Percentiles rank a stretch among this genome's conserved stretches.
Evolutionary conservation across 495 filamentous ascomycete genomes (phyloP).

Genomic region (Oleoguttula mirabilis): DNA sequence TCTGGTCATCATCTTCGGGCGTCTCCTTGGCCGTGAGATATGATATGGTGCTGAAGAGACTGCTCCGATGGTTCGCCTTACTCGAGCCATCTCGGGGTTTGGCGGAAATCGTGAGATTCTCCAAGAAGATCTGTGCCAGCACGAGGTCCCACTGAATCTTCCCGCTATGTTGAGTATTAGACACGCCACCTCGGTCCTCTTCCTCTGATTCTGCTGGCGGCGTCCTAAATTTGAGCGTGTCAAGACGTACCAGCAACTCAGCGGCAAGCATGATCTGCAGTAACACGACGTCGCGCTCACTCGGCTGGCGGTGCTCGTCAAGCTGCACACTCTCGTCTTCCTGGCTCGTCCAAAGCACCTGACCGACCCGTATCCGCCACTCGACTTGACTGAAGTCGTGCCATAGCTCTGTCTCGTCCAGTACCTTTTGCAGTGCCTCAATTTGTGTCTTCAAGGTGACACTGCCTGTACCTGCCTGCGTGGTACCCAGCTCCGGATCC

Average conservation of each 20-base stretch:
- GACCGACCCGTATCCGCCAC: slow-evolving; percentile 69
- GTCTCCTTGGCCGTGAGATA: slow-evolving; percentile 13
- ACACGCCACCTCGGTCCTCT: slow-evolving; percentile 53
- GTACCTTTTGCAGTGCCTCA: slow-evolving; percentile 35
- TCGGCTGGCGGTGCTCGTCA: slow-evolving; percentile 24
- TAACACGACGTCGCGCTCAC: slow-evolving; percentile 62
- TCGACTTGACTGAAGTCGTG: slow-evolving; percentile 67
- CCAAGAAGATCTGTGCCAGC: slow-evolving; percentile 61
- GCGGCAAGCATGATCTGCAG: slow-evolving; percentile 67
- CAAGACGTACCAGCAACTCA: slow-evolving; percentile 64
- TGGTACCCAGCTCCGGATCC: slow-evolving; percentile 25
- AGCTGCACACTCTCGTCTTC: slow-evolving; percentile 40
- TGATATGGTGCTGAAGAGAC: slow-evolving; percentile 13
- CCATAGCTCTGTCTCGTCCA: slow-evolving; percentile 47
- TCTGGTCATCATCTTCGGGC: not conserved
- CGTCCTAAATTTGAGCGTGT: slow-evolving; percentile 31
- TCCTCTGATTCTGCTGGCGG: slow-evolving; percentile 25
- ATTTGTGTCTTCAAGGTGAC: slow-evolving; percentile 41
- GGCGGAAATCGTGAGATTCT: slow-evolving; percentile 43
- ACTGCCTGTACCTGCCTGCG: slow-evolving; percentile 24
- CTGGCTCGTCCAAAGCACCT: slow-evolving; percentile 59
- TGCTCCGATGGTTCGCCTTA: slow-evolving; percentile 5
- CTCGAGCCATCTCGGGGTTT: not conserved
- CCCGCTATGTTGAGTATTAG: slow-evolving; percentile 39
- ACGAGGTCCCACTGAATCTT: slow-evolving; percentile 74